Evolutionary conservation across 1,284 basidiomycete species (phyloP).

Genomic region (Cryptococcus sp.): DNA sequence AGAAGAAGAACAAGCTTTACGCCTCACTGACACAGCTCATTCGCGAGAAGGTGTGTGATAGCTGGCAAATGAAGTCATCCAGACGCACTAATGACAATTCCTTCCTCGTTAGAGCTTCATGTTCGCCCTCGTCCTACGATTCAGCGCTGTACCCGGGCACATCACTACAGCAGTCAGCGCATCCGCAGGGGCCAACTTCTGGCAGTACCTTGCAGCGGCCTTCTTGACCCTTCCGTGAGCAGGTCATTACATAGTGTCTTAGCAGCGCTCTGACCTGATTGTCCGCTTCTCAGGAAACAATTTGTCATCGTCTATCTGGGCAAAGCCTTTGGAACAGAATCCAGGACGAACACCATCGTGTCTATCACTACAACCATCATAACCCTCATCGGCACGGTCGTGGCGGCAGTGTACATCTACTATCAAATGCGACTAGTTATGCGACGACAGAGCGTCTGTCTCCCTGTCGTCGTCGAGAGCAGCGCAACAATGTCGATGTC

Average conservation of each 20-base stretch:
- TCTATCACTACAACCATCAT: slow-evolving; percentile 35
- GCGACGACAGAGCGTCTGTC: slow-evolving; percentile 17
- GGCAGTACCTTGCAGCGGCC: slow-evolving; percentile 46
- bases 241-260: background rate
- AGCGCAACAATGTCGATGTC: slow-evolving; percentile 14
- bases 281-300: slow-evolving; percentile 36
- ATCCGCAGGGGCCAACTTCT: slow-evolving; percentile 47
- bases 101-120: slow-evolving; percentile 37
- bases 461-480: slow-evolving; percentile 13
- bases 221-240: slow-evolving; percentile 47
- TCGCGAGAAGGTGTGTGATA: slow-evolving; percentile 38
- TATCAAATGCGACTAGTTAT: slow-evolving; percentile 51
- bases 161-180: slow-evolving; percentile 42
- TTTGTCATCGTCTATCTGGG: slow-evolving; percentile 49
- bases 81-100: slow-evolving; percentile 1
- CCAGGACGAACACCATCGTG: slow-evolving; percentile 39
- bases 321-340: slow-evolving; percentile 40
- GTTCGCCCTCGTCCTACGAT: slow-evolving; percentile 48
- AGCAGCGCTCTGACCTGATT: background rate
- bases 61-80: background rate
- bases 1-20: slow-evolving; percentile 49
- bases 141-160: slow-evolving; percentile 50
- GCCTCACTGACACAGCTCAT: slow-evolving; percentile 45
- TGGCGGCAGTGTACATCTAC: slow-evolving; percentile 51
- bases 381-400: slow-evolving; percentile 44